Percentiles rank a stretch among this genome's conserved stretches.
These are phyloP conservation scores for Hanseniaspora guilliermondii DNA, from an alignment of 805 yeast species.

Conservation along the genomic window DNA sequence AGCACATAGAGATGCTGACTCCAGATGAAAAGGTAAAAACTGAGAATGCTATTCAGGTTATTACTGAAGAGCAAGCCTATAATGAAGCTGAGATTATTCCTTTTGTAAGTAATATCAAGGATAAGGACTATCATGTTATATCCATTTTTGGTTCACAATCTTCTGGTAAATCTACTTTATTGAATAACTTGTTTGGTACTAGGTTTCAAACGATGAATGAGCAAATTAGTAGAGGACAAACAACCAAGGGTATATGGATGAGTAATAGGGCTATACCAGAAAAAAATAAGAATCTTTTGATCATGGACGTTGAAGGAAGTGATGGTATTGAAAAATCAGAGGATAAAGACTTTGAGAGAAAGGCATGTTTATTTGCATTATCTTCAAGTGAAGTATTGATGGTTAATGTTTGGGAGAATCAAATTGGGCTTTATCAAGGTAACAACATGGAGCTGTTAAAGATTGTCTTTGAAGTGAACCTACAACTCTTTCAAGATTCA, in stretches of 20 bases:
- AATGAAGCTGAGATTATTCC: constrained; percentile 37
- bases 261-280: constrained; percentile 32
- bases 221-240: constrained; percentile 60
- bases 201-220: constrained; percentile 91
- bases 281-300: constrained; percentile 39
- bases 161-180: constrained; percentile 87
- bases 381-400: constrained; percentile 84
- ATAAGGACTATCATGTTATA: constrained; percentile 72
- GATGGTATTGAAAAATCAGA: constrained; percentile 98
- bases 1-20: background rate
- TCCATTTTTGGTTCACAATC: constrained; percentile 96
- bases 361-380: constrained; percentile 87
- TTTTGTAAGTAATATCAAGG: constrained; percentile 1
- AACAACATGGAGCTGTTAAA: constrained; percentile 92
- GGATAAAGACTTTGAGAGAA: constrained; percentile 95
- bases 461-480: constrained; percentile 91
- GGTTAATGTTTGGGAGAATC: constrained; percentile 93
- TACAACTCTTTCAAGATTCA: constrained; percentile 59
- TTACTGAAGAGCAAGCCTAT: constrained; percentile 85
- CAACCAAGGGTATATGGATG: constrained; percentile 76
- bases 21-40: constrained; percentile 38
- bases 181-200: constrained; percentile 77
- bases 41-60: constrained; percentile 79
- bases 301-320: constrained; percentile 97
- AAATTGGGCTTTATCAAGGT: constrained; percentile 92